These are phyloP conservation scores for Microcera coccophila DNA, from an alignment of 2,329 filamentous ascomycete species.

Conservation along the genomic window DNA sequence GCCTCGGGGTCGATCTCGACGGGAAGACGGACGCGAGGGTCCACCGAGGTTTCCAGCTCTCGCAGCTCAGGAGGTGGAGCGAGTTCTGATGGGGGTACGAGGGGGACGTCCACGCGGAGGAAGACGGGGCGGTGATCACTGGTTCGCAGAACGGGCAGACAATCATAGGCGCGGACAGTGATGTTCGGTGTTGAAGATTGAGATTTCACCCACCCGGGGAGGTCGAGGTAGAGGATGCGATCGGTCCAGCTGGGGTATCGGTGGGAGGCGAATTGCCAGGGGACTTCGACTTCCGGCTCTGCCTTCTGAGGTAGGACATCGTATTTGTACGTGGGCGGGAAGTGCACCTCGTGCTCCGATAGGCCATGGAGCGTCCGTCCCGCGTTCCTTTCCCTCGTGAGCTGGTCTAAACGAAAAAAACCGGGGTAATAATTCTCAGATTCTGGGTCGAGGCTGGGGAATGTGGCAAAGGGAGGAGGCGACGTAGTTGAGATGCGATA, in stretches of 20 bases:
- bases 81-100: conserved; percentile 44
- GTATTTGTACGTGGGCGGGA: conserved; percentile 95
- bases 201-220: conserved; percentile 49
- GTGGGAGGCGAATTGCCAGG: conserved; percentile 60
- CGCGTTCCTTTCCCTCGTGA: conserved; percentile 65
- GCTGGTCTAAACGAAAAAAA: conserved; percentile 73
- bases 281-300: conserved; percentile 29
- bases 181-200: conserved; percentile 29
- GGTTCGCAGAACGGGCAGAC: conserved; percentile 72
- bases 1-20: conserved; percentile 52
- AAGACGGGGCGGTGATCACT: conserved; percentile 87
- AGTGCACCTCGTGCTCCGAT: conserved; percentile 67
- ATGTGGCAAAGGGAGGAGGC: conserved; percentile 59
- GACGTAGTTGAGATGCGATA: conserved; percentile 74
- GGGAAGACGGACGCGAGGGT: conserved; percentile 46
- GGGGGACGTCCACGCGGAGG: conserved; percentile 63
- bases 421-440: conserved; percentile 59
- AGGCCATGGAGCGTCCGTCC: conserved; percentile 75
- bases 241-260: conserved; percentile 94
- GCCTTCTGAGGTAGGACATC: conserved; percentile 37
- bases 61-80: conserved; percentile 28
- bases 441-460: conserved; percentile 56
- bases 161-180: conserved; percentile 63
- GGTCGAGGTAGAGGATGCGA: conserved; percentile 73
- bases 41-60: conserved; percentile 25